These are phyloP conservation scores for Lactuca saligna DNA, from an alignment of 129 eudicot genomes.

Conservation along the genomic window DNA sequence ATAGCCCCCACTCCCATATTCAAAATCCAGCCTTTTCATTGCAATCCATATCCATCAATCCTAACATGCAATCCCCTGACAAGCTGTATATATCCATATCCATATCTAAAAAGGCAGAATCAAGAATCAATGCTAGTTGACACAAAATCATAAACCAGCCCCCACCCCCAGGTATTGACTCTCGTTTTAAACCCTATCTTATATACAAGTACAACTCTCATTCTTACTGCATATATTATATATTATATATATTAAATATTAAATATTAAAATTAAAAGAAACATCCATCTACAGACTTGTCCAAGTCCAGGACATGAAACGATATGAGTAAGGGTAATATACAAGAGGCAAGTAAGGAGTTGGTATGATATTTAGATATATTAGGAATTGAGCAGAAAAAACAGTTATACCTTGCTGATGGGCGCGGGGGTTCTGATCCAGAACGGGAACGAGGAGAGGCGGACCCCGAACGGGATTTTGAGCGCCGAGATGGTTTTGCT, in stretches of 20 bases:
- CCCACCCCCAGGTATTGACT: neutral
- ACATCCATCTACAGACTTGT: neutral
- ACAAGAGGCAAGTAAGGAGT: neutral
- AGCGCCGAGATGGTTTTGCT: constrained; percentile 73
- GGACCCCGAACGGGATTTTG: constrained; percentile 84
- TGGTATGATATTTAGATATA: neutral
- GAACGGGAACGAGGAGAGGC: constrained; percentile 73
- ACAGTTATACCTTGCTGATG: constrained; percentile 57
- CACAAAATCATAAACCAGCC: constrained; percentile 17
- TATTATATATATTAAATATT: too few species aligned
- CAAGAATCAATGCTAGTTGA: constrained; percentile 18
- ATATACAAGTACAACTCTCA: neutral
- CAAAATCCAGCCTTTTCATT: constrained; percentile 70
- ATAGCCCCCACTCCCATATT: constrained; percentile 31
- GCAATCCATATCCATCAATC: constrained; percentile 88
- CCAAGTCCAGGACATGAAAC: neutral
- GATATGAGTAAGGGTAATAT: neutral
- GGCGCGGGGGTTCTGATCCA: constrained; percentile 59
- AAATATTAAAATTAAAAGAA: neutral
- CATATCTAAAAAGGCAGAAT: constrained; percentile 64
- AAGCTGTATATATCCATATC: constrained; percentile 74
- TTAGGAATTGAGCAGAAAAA: neutral
- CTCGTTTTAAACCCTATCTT: neutral
- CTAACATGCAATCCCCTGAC: constrained; percentile 78
- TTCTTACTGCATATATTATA: neutral